Evolutionary conservation across 306 rosid species (phyloP).

Genomic region (Lablab purpureus): DNA sequence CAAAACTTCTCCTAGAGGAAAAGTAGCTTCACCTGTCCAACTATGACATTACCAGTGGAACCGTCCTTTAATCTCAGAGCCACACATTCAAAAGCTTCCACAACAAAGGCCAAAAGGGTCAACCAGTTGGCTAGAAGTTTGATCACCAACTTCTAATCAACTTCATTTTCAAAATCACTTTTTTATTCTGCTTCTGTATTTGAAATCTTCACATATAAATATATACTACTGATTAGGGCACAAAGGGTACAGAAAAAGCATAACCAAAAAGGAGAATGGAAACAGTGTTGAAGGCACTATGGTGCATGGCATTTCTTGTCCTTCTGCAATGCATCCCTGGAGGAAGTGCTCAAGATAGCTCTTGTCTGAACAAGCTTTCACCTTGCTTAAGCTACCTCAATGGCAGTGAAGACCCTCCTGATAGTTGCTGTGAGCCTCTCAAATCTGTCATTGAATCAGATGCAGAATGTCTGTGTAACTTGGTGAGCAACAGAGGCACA

Average conservation of each 20-base stretch:
- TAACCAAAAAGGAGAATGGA: not conserved
- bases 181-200: not conserved
- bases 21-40: conserved; percentile 41
- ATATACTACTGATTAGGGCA: not conserved
- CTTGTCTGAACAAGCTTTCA: conserved; percentile 56
- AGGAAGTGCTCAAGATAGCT: conserved; percentile 45
- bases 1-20: no score
- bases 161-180: conserved; percentile 8
- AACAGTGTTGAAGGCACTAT: conserved; percentile 14
- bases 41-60: conserved; percentile 1
- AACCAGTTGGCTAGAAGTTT: conserved; percentile 37
- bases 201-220: not conserved
- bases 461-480: conserved; percentile 61
- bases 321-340: not conserved
- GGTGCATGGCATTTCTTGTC: conserved; percentile 21
- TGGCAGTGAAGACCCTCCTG: conserved; percentile 62
- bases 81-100: not conserved
- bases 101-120: conserved; percentile 21
- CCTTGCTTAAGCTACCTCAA: conserved; percentile 67
- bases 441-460: conserved; percentile 59
- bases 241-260: not conserved
- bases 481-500: conserved; percentile 60
- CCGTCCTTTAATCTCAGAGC: not conserved
- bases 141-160: conserved; percentile 45
- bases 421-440: conserved; percentile 65